Evolutionary conservation across 2,329 filamentous ascomycete species (phyloP), one percentile per base, ranked within the genome.

Genomic region (Colletotrichum viniferum): DNA sequence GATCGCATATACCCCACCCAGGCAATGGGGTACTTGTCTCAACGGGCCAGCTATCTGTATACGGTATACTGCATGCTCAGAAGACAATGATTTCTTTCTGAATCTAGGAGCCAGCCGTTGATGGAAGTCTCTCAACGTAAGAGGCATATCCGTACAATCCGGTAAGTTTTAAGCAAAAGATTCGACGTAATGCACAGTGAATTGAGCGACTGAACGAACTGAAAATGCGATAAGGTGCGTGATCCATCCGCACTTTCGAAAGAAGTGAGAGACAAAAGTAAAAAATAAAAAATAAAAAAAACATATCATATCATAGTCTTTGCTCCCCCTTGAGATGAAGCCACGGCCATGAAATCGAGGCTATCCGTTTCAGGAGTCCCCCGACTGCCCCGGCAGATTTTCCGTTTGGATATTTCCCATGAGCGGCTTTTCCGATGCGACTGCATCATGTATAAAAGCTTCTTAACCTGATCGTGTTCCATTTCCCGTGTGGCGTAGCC

Each of bases 401-500:
- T 4, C 16, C 18, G 18, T 18, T 43, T n/a, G 18, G 8, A 43
- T 4, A 10, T n/a, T 43, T n/a, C 38, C 38, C 38, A n/a, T 43
- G 16, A 3, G 8, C 4, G 6, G 38, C 18, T n/a, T n/a, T 5
- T 43, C 18, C 8, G 1, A 43, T 43, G 18, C 5, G 18, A n/a
- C 7, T n/a, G 38, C 8, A 10, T 43, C 18, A 10, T n/a, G 4
- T 0, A 0, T 3, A 1, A 43, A 43, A 43, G 38, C 9, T n/a
- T 43, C 0, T 43, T 0, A n/a, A n/a, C 18, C 5, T n/a, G 18
- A 1, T 0, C 3, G 18, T 10, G 9, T n/a, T 43, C 5, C 4
- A 6, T 0, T n/a, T 18, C 1, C 2, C 16, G 18, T 1, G 3
- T 43, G n/a, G 36, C 18, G 18, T 0, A 12, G 18, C 18, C 18